phyloP scores from a whole-genome alignment of 768 basidiomycete species.

The Amanita polypyramis region DNA sequence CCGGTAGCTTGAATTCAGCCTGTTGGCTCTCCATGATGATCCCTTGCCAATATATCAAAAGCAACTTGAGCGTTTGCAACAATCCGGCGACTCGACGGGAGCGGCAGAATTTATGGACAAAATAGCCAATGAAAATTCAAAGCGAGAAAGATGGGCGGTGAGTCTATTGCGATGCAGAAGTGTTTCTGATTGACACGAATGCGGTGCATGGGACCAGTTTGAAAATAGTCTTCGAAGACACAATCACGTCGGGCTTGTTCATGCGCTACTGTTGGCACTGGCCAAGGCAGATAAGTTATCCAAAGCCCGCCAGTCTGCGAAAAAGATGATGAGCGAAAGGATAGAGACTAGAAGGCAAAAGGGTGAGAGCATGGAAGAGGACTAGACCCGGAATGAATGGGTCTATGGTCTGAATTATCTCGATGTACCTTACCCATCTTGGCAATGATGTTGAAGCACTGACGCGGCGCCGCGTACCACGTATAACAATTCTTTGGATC shows the following conservation, averaged over 20 bases:
- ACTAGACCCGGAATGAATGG: conserved; percentile 26
- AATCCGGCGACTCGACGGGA: conserved; percentile 27
- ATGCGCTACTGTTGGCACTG: conserved; percentile 61
- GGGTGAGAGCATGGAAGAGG: conserved; percentile 39
- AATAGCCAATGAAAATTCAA: conserved; percentile 58
- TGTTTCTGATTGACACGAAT: conserved; percentile 10
- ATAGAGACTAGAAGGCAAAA: conserved; percentile 32
- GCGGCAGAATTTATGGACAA: conserved; percentile 44
- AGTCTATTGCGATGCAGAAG: conserved; percentile 21
- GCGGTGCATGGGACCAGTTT: conserved; percentile 36
- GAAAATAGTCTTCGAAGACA: conserved; percentile 83
- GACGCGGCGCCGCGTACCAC: neutral
- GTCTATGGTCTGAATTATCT: conserved; percentile 10
- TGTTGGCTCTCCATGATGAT: conserved; percentile 79
- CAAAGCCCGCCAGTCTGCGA: conserved; percentile 36
- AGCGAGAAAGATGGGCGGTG: conserved; percentile 77
- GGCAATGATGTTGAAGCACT: no score
- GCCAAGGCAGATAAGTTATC: conserved; percentile 61
- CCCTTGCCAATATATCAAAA: conserved; percentile 60
- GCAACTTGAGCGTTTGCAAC: conserved; percentile 41
- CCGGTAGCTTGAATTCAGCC: conserved; percentile 78
- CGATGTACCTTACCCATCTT: neutral
- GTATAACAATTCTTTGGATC: no score
- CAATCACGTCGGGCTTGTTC: conserved; percentile 77
- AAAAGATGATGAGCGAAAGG: conserved; percentile 33